Conservation (phyloP, 2,329 filamentous ascomycete genomes). For the Sporothrix schenckii region DNA sequence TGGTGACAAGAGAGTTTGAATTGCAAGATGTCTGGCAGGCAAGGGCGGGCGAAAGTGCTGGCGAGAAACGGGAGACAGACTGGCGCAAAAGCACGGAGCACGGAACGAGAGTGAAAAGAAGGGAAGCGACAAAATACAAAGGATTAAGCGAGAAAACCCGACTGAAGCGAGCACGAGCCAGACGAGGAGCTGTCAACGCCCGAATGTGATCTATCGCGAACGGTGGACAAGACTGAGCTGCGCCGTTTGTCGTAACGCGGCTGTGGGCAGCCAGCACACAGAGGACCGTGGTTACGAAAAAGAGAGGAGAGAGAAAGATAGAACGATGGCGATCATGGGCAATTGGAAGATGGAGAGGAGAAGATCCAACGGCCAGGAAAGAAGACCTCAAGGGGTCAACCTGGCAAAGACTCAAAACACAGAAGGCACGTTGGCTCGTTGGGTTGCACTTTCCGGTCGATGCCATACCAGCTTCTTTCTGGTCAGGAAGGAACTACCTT, state of each 20-base stretch:
- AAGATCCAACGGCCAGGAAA: neutral
- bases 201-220: neutral
- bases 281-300: neutral
- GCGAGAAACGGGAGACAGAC: neutral
- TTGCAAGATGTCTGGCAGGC: neutral
- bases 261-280: neutral
- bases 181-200: neutral
- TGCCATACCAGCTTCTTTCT: neutral
- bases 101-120: neutral
- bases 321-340: neutral
- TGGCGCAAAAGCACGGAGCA: neutral
- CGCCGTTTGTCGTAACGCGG: neutral
- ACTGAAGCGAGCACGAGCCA: neutral
- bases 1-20: conserved; percentile 1
- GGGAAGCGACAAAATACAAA: neutral
- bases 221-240: neutral
- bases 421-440: neutral
- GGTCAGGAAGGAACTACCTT: neutral
- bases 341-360: neutral
- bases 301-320: neutral
- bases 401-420: neutral
- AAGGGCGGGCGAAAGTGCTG: neutral
- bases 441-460: conserved; percentile 1
- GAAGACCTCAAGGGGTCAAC: neutral
- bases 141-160: conserved; percentile 1